A percentile compares a stretch with the other conserved stretches of the same genome.
phyloP scores from a whole-genome alignment of 352 stramenopile species.

The Phytopythium vexans region DNA sequence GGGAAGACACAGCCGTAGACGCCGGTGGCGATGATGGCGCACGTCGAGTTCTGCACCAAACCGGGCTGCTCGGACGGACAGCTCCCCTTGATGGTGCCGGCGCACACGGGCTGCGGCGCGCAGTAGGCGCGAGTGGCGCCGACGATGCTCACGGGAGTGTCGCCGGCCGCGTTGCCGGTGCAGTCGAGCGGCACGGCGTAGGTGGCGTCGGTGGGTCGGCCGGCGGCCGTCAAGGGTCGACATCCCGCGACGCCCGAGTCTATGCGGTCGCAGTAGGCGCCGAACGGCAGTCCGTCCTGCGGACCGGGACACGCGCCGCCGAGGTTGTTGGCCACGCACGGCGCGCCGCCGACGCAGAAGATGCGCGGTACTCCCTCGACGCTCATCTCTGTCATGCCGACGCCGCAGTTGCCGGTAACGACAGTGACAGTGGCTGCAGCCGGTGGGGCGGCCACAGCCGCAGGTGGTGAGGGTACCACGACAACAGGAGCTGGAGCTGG shows the following conservation, averaged over 20 bases:
- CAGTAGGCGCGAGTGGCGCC: constrained; percentile 14
- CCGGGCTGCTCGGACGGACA: constrained; percentile 28
- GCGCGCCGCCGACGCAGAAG: constrained; percentile 31
- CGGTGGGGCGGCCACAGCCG: too few relatives aligned
- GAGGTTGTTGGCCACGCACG: constrained; percentile 23
- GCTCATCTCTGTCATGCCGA: constrained; percentile 18
- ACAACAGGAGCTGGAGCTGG: too few relatives aligned
- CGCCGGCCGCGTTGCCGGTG: constrained; percentile 20
- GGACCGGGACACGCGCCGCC: constrained; percentile 32
- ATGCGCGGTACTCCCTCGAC: constrained; percentile 32
- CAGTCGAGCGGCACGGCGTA: constrained; percentile 22
- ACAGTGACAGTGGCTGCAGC: too few relatives aligned
- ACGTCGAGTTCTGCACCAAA: constrained; percentile 20
- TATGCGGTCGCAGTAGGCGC: constrained; percentile 34
- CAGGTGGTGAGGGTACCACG: too few relatives aligned
- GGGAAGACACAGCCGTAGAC: constrained; percentile 34
- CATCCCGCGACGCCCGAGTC: constrained; percentile 41
- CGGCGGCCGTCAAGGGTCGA: constrained; percentile 21
- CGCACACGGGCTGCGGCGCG: constrained; percentile 12
- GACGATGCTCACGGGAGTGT: constrained; percentile 23
- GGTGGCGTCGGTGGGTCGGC: constrained; percentile 16
- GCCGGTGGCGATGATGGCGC: constrained; percentile 19
- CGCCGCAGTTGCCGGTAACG: too few relatives aligned
- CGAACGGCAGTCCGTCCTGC: constrained; percentile 29
- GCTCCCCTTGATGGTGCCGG: constrained; percentile 27